Evolutionary conservation across 257 asterid genomes (phyloP), one percentile per base, ranked within the genome.

Genomic region (Buddleja alternifolia): DNA sequence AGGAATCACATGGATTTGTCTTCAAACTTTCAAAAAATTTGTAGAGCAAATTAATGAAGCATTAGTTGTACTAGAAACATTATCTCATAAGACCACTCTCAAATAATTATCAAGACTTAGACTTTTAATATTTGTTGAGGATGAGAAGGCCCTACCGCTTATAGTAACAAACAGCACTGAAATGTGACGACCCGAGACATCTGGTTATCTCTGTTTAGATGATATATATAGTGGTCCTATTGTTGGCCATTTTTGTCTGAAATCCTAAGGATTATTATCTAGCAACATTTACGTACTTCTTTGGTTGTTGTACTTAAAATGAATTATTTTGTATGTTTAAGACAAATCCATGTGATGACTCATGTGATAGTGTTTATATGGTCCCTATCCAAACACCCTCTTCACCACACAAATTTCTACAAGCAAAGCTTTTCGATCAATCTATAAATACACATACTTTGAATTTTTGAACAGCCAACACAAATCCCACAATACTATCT

Each of bases 261-360:
- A 8, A 51, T 51, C 7, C 57, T 17, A 11, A 16, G 54, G n/a
- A n/a, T n/a, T n/a, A n/a, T n/a, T n/a, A n/a, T n/a, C n/a, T n/a
- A n/a, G n/a, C n/a, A n/a, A n/a, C n/a, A n/a, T n/a, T n/a, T n/a
- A n/a, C n/a, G n/a, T n/a, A n/a, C n/a, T n/a, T n/a, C n/a, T n/a
- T n/a, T n/a, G n/a, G n/a, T n/a, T n/a, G n/a, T n/a, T n/a, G n/a
- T n/a, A n/a, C n/a, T n/a, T n/a, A n/a, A n/a, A n/a, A n/a, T n/a
- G n/a, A n/a, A 29, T 29, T 29, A 29, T 52, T 4, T 19, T 11
- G 58, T 58, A 47, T 47, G 69, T 44, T 42, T 51, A 70, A 63
- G 76, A 80, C 72, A 71, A 53, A 72, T 72, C 76, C 81, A 80
- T 72, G 84, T 73, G 79, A 61, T 65, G 46, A 58, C 41, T 74